Conservation (phyloP, 768 basidiomycete species). For the Nidula microcarpa region DNA sequence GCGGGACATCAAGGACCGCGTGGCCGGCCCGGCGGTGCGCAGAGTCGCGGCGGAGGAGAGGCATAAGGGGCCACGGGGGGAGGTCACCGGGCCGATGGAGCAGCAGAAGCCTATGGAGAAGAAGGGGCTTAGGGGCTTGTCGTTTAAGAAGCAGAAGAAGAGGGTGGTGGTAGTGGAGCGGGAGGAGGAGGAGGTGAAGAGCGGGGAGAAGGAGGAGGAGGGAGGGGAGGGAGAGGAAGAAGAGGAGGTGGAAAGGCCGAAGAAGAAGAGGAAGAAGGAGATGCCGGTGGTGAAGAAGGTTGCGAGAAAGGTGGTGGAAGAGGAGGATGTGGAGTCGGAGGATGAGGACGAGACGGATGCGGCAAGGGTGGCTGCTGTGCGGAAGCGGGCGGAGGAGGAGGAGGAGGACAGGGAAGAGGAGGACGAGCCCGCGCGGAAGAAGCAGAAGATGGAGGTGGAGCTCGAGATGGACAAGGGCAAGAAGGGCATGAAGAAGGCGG, state of each 20-base stretch:
- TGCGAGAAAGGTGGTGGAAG: constrained; percentile 31
- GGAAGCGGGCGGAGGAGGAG: constrained; percentile 45
- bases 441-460: constrained; percentile 22
- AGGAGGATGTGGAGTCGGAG: constrained; percentile 57
- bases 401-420: constrained; percentile 24
- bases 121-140: constrained; percentile 42
- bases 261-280: constrained; percentile 59
- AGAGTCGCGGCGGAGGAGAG: constrained; percentile 52
- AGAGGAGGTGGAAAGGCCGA: constrained; percentile 41
- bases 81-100: constrained; percentile 6
- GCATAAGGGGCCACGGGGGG: constrained; percentile 20
- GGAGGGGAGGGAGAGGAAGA: constrained; percentile 27
- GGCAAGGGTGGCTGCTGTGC: constrained; percentile 18
- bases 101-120: constrained; percentile 25
- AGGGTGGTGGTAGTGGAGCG: constrained; percentile 38
- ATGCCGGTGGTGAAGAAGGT: constrained; percentile 20
- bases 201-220: constrained; percentile 18
- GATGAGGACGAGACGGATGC: constrained; percentile 43
- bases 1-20: constrained; percentile 62
- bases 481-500: constrained; percentile 38
- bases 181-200: constrained; percentile 34
- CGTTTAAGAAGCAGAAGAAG: constrained; percentile 44
- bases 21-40: constrained; percentile 53
- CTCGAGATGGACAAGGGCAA: constrained; percentile 24
- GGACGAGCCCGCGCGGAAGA: constrained; percentile 44